These are phyloP conservation scores for Sideroxylon spinosum DNA, from an alignment of 179 eudicot species.

Conservation along the genomic window DNA sequence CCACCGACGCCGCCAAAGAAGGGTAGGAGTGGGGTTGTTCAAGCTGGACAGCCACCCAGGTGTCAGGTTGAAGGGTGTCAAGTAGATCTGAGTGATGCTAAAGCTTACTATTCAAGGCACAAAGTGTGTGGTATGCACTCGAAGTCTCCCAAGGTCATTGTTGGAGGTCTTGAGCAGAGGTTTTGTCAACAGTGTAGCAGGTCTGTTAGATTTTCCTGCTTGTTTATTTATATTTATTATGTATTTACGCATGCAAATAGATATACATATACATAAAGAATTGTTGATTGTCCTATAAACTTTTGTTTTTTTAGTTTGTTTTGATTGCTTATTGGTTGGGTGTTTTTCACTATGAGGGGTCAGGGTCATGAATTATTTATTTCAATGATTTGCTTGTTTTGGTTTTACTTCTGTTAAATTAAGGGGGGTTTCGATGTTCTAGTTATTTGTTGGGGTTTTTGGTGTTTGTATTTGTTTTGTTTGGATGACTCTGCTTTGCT, in stretches of 20 bases:
- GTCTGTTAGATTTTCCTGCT: conserved; percentile 23
- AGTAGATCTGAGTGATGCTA: conserved; percentile 85
- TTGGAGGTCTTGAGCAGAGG: conserved; percentile 70
- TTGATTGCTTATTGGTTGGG: neutral
- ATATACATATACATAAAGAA: too few species aligned
- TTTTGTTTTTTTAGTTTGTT: neutral
- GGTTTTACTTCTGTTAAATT: neutral
- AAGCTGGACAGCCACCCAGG: conserved; percentile 58
- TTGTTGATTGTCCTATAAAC: neutral
- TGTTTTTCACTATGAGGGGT: neutral
- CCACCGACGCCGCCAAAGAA: conserved; percentile 44
- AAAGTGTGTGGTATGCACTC: conserved; percentile 88
- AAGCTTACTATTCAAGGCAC: conserved; percentile 86
- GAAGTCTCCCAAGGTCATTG: conserved; percentile 62
- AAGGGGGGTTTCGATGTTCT: neutral
- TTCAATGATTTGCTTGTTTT: neutral
- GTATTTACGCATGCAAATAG: neutral
- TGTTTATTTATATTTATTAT: neutral
- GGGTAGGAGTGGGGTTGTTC: conserved; percentile 38
- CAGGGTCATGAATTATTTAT: neutral
- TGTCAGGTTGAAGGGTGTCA: conserved; percentile 93
- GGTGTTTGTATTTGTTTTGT: neutral
- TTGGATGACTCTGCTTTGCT: neutral
- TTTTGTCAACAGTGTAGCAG: conserved; percentile 99
- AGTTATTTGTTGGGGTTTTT: neutral